Conservation (phyloP, 352 stramenopile genomes). For the Pythium volutum region DNA sequence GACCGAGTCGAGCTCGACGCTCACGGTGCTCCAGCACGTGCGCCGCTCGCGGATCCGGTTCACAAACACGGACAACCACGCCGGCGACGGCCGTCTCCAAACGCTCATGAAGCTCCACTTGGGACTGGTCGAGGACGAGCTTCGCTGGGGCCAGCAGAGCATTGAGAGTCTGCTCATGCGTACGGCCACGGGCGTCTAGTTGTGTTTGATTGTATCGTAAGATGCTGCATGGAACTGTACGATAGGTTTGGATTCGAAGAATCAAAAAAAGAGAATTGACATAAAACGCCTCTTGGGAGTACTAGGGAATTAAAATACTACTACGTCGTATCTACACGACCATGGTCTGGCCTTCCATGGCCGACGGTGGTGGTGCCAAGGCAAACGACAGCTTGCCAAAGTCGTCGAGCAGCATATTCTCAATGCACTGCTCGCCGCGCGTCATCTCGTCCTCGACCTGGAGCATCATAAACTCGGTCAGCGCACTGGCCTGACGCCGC, state of each 20-base stretch:
- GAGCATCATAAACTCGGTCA: conserved; percentile 16
- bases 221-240: no score
- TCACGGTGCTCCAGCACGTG: conserved; percentile 14
- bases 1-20: neutral
- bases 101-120: conserved; percentile 4
- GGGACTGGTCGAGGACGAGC: conserved; percentile 4
- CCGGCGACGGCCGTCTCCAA: neutral
- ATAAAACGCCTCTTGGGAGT: no score
- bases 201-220: no score
- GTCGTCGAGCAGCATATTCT: conserved; percentile 12
- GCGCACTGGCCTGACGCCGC: neutral
- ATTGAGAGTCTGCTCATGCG: conserved; percentile 12
- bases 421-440: conserved; percentile 7
- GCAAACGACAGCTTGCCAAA: neutral
- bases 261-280: no score
- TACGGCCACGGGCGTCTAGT: neutral
- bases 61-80: neutral
- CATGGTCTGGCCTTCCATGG: neutral
- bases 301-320: no score
- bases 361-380: neutral
- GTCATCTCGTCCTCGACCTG: conserved; percentile 15
- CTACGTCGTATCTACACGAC: neutral
- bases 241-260: no score
- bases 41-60: conserved; percentile 6
- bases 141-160: conserved; percentile 6